Evolutionary conservation across 2,329 filamentous ascomycete genomes (phyloP), one percentile per base, ranked within the genome.

Genomic region (Lachnellula hyalina): DNA sequence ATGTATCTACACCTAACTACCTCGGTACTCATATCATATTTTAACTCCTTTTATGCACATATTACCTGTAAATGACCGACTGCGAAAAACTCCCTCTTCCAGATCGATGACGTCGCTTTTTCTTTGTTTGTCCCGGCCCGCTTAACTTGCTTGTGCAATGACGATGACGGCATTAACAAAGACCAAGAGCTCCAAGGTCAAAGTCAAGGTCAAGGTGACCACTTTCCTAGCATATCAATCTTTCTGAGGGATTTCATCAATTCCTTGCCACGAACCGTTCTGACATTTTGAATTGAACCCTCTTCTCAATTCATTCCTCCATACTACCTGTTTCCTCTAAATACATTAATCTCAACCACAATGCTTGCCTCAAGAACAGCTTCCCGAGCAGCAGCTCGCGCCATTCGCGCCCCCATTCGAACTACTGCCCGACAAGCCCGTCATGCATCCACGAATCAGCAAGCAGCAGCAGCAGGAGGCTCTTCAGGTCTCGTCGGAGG

Each of bases 401-500:
- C 61, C 32, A 40, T 64, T 15, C 60, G 63, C 17, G 55, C 61
- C 41, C 58, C 58, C 63, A 62, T 55, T 28, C 64, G 49, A 38
- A 12, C 19, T 63, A 66, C 52, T 66, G 69, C 53, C 67, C 66
- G 34, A 61, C 71, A 58, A 57, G 56, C 46, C 42, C 66, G 35
- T 54, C 69, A 53, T 40, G 61, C 35, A 47, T 64, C 46, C 21
- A 63, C 53, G 48, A 65, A 34, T 41, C 56, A 49, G 59, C 62
- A 56, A 61, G 47, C 44, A 59, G 65, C 54, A 12, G 65, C 61
- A 6, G 55, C 55, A 15, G 59, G 66, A 3, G 67, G 69, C 36
- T 68, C 69, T 28, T 70, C 71, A 56, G 74, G 74, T 9, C 61
- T 79, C 2, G 67, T 75, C 42, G 78, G 78, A 3, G 79, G 76